phyloP scores from a whole-genome alignment of 306 rosid species.

The Begonia peltatifolia region DNA sequence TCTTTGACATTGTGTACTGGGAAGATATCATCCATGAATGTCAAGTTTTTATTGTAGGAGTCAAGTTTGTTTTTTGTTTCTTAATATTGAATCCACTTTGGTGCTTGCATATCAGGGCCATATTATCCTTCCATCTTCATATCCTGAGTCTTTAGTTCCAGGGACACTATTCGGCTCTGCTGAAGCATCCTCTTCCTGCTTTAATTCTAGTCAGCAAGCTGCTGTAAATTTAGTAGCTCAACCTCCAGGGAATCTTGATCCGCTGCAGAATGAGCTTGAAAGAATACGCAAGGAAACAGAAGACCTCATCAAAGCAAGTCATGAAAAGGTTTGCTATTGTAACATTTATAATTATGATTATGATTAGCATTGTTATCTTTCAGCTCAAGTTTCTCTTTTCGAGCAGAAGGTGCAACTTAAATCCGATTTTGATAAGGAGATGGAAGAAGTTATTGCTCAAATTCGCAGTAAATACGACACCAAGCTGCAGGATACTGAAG shows the following conservation, averaged over 20 bases:
- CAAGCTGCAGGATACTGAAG: slow-evolving; percentile 29
- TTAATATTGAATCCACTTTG: too few relatives aligned
- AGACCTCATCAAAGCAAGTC: slow-evolving; percentile 16
- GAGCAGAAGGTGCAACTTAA: slow-evolving; percentile 51
- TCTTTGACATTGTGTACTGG: too few relatives aligned
- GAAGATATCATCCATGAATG: too few relatives aligned
- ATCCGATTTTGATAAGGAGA: slow-evolving; percentile 43
- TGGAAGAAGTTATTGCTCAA: slow-evolving; percentile 29
- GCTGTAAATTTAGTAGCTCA: too few relatives aligned
- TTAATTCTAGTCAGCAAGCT: too few relatives aligned
- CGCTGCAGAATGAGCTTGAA: slow-evolving; percentile 49
- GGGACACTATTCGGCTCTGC: too few relatives aligned
- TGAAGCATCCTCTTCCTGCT: too few relatives aligned
- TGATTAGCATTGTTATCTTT: slow-evolving; percentile 6
- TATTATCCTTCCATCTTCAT: too few relatives aligned
- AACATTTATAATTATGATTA: slow-evolving; percentile 8
- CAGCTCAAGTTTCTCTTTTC: slow-evolving; percentile 8
- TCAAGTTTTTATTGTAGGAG: too few relatives aligned
- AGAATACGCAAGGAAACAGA: slow-evolving; percentile 28
- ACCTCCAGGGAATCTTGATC: slow-evolving; percentile 18
- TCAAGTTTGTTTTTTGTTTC: too few relatives aligned
- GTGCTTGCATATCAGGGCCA: too few relatives aligned
- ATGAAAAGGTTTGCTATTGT: slow-evolving; percentile 37
- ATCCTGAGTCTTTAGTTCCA: too few relatives aligned
- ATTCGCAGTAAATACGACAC: slow-evolving; percentile 40